A percentile compares a stretch with the other conserved stretches of the same genome.
Evolutionary conservation across 2,329 filamentous ascomycete genomes (phyloP).

Genomic region (Colletotrichum sp.): DNA sequence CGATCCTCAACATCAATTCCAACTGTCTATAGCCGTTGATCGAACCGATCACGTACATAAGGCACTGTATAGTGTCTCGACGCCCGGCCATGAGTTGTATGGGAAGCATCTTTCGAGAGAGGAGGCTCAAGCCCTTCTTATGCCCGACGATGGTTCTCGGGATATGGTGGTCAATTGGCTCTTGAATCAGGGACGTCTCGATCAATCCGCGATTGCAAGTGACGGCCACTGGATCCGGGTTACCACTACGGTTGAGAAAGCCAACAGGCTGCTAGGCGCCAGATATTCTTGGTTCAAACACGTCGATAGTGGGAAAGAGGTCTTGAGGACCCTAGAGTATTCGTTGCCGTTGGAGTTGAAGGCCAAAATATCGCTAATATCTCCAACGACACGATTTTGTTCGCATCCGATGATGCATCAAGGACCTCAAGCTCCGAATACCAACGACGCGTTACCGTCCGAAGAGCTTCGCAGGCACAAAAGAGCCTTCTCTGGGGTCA

Average conservation of each 20-base stretch:
- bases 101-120: constrained; percentile 53
- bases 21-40: background rate
- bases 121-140: constrained; percentile 53
- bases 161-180: constrained; percentile 52
- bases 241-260: constrained; percentile 40
- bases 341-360: background rate
- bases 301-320: constrained; percentile 38
- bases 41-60: constrained; percentile 39
- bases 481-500: background rate
- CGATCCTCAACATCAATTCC: background rate
- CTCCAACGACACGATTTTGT: constrained; percentile 46
- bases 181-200: constrained; percentile 36
- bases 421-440: background rate
- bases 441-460: fast-evolving
- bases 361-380: constrained; percentile 47
- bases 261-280: constrained; percentile 51
- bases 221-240: constrained; percentile 47
- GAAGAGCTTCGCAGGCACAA: background rate
- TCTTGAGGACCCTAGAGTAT: constrained; percentile 39
- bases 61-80: constrained; percentile 52
- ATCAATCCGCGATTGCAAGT: constrained; percentile 36
- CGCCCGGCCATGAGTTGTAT: constrained; percentile 50
- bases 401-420: constrained; percentile 30
- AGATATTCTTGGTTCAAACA: constrained; percentile 30
- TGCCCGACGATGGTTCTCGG: constrained; percentile 43